A percentile compares a stretch with the other conserved stretches of the same genome.
Conservation (phyloP, 495 filamentous ascomycete species). For the Hyaloscypha hepaticicola region DNA sequence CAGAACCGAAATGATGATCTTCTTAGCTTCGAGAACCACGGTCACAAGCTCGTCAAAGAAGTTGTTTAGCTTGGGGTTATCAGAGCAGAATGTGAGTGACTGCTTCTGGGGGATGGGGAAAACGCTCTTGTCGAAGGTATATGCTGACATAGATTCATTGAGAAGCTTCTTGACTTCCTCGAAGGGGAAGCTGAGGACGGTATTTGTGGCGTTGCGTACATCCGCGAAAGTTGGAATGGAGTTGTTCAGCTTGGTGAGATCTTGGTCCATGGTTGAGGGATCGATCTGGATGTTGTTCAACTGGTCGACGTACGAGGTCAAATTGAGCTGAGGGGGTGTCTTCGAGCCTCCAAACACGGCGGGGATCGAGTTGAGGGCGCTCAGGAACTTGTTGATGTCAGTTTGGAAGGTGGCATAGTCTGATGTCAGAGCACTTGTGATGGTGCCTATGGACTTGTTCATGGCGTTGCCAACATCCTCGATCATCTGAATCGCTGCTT, state of each 20-base stretch:
- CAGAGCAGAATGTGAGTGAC: conserved; percentile 80
- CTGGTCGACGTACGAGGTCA: conserved; percentile 56
- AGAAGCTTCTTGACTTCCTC: conserved; percentile 69
- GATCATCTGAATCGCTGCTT: conserved; percentile 64
- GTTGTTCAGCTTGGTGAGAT: conserved; percentile 65
- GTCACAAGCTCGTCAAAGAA: conserved; percentile 76
- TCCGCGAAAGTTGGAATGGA: conserved; percentile 81
- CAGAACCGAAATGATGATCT: conserved; percentile 71
- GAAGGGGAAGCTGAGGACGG: conserved; percentile 73
- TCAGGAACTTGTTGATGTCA: conserved; percentile 58
- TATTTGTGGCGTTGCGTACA: conserved; percentile 73
- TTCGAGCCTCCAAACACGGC: conserved; percentile 44
- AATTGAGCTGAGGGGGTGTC: conserved; percentile 50
- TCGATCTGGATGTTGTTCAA: conserved; percentile 70
- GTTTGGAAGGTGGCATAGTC: conserved; percentile 56
- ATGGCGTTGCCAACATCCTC: conserved; percentile 69
- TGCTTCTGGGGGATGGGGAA: conserved; percentile 83
- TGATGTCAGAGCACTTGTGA: conserved; percentile 61
- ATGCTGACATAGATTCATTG: conserved; percentile 62
- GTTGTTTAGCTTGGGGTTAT: conserved; percentile 76
- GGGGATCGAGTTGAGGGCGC: conserved; percentile 31
- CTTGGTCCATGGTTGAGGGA: conserved; percentile 59
- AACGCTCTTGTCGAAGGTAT: conserved; percentile 70
- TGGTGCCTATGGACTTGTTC: conserved; percentile 65
- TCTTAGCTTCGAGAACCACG: conserved; percentile 60